A percentile compares a stretch with the other conserved stretches of the same genome.
Conservation (phyloP, 1,284 basidiomycete genomes). For the Puccinia hordei region DNA sequence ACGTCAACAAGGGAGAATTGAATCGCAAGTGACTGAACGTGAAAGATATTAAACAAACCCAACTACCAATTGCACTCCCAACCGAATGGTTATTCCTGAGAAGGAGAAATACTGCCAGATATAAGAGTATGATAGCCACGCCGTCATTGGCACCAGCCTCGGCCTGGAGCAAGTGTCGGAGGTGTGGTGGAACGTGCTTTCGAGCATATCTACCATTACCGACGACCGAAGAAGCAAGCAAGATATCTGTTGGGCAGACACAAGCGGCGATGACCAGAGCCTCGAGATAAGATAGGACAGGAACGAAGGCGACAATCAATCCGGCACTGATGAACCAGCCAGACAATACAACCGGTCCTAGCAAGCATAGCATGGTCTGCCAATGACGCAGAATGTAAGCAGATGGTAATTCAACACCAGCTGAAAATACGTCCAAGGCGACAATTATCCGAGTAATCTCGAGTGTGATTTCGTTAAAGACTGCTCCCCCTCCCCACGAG, state of each 20-base stretch:
- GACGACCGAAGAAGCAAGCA: slow-evolving; percentile 73
- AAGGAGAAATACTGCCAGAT: slow-evolving; percentile 84
- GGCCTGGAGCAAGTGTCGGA: slow-evolving; percentile 84
- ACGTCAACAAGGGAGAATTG: slow-evolving; percentile 54
- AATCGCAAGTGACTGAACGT: neutral
- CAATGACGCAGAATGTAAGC: slow-evolving; percentile 71
- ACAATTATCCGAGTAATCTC: slow-evolving; percentile 95
- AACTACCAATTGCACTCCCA: slow-evolving; percentile 63
- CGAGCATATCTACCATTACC: slow-evolving; percentile 93
- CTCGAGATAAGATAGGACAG: slow-evolving; percentile 80
- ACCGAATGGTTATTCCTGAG: slow-evolving; percentile 72
- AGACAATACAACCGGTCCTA: slow-evolving; percentile 62
- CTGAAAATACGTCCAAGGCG: slow-evolving; percentile 95
- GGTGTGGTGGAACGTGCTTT: slow-evolving; percentile 94
- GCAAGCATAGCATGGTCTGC: slow-evolving; percentile 80
- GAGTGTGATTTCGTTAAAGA: slow-evolving; percentile 60
- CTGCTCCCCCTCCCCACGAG: slow-evolving; percentile 69
- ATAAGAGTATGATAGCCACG: slow-evolving; percentile 89
- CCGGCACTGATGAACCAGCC: slow-evolving; percentile 59
- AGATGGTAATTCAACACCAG: slow-evolving; percentile 86
- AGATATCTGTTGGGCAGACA: slow-evolving; percentile 94
- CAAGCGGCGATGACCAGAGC: slow-evolving; percentile 87
- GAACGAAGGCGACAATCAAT: slow-evolving; percentile 84
- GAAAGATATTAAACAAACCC: slow-evolving; percentile 42
- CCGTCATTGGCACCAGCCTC: slow-evolving; percentile 80